Base-by-base conservation (phyloP, 169 alveolate genomes). In the Plasmodium cynomolgi region DNA sequence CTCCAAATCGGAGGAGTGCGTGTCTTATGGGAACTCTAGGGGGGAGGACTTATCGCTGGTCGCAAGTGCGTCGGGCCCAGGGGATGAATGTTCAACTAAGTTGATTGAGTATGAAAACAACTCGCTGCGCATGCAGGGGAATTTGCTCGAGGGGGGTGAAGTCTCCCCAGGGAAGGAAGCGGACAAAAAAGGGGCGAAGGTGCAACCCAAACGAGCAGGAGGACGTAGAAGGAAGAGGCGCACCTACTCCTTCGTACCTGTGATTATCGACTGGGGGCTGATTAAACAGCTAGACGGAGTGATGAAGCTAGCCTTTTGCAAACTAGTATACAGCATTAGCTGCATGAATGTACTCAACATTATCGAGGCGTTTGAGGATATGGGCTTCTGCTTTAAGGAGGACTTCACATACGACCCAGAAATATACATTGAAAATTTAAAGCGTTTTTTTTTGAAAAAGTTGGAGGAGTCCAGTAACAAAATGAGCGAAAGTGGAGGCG, bases 331-430 rank as follows among this genome's bases (percentile, higher is more conserved):
- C 93, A 91, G 96, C 44, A 84, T 97, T 17, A 96, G 97, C 37
- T 95, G 97, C 29, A 91, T 97, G 96, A 95, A 97, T 92, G 96
- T 97, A 50, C 84, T 96, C 93, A 98, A 97, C 37, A 79, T 97
- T 15, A 95, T 96, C 94, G 98, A 96, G 82, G 98, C 98, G 5
- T 97, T 97, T 47, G 98, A 97, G 68, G 98, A 97, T 81, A 95
- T 97, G 98, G 98, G 98, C 44, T 97, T 97, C 92, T 74, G 92
- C 74, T 96, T 96, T 85, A 95, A 95, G 62, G 95, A 95, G 56
- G 95, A 95, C 82, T 79, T 92, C 56, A 93, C 95, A 5, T 91
- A 94, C n/a, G 98, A 97, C 77, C 98, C 98, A 0, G 98, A 97
- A 94, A 95, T 96, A 41, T 96, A 96, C 92, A 96, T 97, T 96